Evolutionary conservation across 768 basidiomycete species (phyloP), one percentile per base, ranked within the genome.

Genomic region (Lactifluus hygrophoroides): DNA sequence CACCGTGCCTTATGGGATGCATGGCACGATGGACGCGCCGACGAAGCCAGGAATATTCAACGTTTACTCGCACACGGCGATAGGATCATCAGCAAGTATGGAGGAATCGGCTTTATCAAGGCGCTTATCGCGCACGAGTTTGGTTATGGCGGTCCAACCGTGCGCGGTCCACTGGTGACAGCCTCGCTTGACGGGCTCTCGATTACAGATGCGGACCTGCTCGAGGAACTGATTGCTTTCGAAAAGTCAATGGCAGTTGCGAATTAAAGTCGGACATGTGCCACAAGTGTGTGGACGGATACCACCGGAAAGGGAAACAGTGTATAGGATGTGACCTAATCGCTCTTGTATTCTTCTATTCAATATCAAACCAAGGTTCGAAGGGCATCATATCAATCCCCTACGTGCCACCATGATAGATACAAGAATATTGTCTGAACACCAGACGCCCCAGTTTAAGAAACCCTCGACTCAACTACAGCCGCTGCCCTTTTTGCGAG

Each of bases 71-170:
- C 80, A 0, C 85, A 86, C 63, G 82, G 78, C 3, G 86, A 89
- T 66, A 84, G 82, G 79, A 83, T 83, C 16, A 69, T 76, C 23
- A 75, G 77, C 28, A 83, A 80, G 66, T 69, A 85, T 16, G 85
- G 86, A 14, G 85, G 85, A 1, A 83, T 88, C 44, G 79, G 80
- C 3, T 86, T 82, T 4, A 74, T 86, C 66, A 88, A 88, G 70
- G 77, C 80, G 2, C 70, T 86, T 40, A 74, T 86, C n/a, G 69
- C 77, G 30, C 76, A 76, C 65, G 74, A 82, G 60, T 88, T 86
- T 69, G 84, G 79, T 4, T 87, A 88, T 61, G 87, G 87, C 27
- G 67, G 70, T 11, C 64, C 72, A 58, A 65, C 28, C 21, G 69
- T 68, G 54, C 61, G 65, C 53, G 70, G 64, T 38, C 73, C 67